These are phyloP conservation scores for Metarhizium rileyi DNA, from an alignment of 2,329 filamentous ascomycete species.

Conservation along the genomic window DNA sequence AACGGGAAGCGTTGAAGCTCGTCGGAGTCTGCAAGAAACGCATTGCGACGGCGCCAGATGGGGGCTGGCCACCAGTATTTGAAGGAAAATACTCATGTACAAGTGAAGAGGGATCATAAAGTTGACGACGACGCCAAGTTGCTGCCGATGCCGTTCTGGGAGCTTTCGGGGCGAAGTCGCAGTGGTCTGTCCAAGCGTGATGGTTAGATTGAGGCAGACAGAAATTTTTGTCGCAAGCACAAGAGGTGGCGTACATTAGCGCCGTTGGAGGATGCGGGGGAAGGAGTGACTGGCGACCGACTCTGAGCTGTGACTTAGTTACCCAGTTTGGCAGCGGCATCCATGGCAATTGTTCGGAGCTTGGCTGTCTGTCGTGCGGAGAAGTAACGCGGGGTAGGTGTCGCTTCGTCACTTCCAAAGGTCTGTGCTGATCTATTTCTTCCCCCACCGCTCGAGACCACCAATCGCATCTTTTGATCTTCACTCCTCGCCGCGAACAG, in stretches of 20 bases:
- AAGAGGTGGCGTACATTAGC: conserved; percentile 2
- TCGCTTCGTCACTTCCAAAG: background rate
- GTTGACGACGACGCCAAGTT: background rate
- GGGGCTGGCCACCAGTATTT: background rate
- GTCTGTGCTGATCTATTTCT: background rate
- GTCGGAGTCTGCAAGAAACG: background rate
- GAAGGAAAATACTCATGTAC: background rate
- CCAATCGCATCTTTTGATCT: background rate
- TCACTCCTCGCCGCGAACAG: background rate
- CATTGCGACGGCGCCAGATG: background rate
- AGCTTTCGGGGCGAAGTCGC: background rate
- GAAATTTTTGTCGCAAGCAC: no score
- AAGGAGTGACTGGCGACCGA: background rate
- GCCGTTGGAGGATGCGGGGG: conserved; percentile 2
- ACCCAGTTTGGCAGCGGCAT: background rate
- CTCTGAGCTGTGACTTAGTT: background rate
- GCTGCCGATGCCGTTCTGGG: background rate
- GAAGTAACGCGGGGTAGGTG: background rate
- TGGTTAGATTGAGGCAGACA: background rate
- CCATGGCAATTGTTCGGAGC: background rate
- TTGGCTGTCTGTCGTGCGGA: background rate
- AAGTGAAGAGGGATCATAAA: background rate
- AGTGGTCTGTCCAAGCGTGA: background rate
- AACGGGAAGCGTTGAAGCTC: background rate
- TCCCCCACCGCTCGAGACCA: background rate